A percentile compares a stretch with the other conserved stretches of the same genome.
Evolutionary conservation across 2,329 filamentous ascomycete species (phyloP).

Genomic region (Didymosphaeria variabile): DNA sequence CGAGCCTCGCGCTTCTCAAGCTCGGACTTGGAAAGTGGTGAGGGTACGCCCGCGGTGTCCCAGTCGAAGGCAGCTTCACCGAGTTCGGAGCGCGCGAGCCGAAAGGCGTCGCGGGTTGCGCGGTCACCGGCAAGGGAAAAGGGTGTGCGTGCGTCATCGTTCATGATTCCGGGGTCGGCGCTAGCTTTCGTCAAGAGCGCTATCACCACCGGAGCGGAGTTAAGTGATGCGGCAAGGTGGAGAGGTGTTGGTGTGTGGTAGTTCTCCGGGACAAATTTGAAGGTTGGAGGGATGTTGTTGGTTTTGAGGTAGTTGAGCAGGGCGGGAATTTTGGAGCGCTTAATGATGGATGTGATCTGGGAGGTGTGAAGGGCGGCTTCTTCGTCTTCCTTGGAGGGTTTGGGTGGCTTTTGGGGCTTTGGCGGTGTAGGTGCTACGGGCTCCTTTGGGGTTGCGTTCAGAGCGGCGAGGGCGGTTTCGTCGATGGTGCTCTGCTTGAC

Average conservation of each 20-base stretch:
- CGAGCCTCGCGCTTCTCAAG: slow-evolving; percentile 73
- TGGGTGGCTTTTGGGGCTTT: slow-evolving; percentile 60
- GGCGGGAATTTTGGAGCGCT: slow-evolving; percentile 87
- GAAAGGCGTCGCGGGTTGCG: slow-evolving; percentile 87
- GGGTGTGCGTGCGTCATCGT: slow-evolving; percentile 77
- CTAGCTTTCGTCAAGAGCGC: slow-evolving; percentile 78
- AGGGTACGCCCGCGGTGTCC: slow-evolving; percentile 77
- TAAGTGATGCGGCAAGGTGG: slow-evolving; percentile 84
- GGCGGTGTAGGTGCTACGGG: slow-evolving; percentile 44
- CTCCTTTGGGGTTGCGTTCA: slow-evolving; percentile 57
- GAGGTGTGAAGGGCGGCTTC: slow-evolving; percentile 82
- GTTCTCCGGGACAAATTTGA: slow-evolving; percentile 76
- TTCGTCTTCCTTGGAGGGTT: slow-evolving; percentile 85
- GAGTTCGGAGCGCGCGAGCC: slow-evolving; percentile 82
- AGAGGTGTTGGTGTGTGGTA: slow-evolving; percentile 84
- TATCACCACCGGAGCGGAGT: slow-evolving; percentile 77
- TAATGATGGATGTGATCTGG: slow-evolving; percentile 86
- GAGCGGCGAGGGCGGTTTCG: slow-evolving; percentile 65
- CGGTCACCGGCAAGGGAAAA: slow-evolving; percentile 91
- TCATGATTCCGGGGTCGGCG: slow-evolving; percentile 73
- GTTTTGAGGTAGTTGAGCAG: slow-evolving; percentile 83
- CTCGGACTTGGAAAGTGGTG: slow-evolving; percentile 74
- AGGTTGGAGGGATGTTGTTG: slow-evolving; percentile 76
- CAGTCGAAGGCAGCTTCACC: slow-evolving; percentile 82
- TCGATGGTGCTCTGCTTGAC: slow-evolving; percentile 84